phyloP scores from a whole-genome alignment of 495 filamentous ascomycete genomes.

The Jackrogersella minutella region DNA sequence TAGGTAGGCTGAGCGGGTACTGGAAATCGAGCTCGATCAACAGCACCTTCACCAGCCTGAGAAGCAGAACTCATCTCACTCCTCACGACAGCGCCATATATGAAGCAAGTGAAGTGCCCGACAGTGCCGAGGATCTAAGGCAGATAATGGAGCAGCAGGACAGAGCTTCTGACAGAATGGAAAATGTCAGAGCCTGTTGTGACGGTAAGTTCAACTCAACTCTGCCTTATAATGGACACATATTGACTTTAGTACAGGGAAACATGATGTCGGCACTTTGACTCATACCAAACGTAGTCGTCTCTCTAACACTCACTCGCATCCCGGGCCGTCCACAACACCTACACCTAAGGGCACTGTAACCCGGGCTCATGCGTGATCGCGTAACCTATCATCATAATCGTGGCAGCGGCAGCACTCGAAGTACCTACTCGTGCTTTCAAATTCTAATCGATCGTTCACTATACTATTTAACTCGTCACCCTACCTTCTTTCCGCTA shows the following conservation, averaged over 20 bases:
- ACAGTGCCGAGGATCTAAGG: constrained; percentile 82
- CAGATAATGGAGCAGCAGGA: constrained; percentile 79
- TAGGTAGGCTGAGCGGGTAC: constrained; percentile 56
- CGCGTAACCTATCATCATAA: constrained; percentile 28
- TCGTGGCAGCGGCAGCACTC: background rate
- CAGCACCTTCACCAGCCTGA: constrained; percentile 49
- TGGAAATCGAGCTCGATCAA: constrained; percentile 55
- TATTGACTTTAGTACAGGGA: constrained; percentile 62
- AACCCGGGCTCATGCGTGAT: constrained; percentile 44
- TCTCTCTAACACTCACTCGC: constrained; percentile 38
- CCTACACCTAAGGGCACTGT: constrained; percentile 47
- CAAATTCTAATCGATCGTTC: constrained; percentile 50
- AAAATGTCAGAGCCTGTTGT: constrained; percentile 96
- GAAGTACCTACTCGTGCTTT: constrained; percentile 26
- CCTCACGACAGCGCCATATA: constrained; percentile 66
- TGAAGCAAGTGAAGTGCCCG: constrained; percentile 72
- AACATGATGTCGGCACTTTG: constrained; percentile 73
- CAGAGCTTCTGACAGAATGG: constrained; percentile 75
- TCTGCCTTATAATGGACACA: background rate
- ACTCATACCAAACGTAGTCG: constrained; percentile 54
- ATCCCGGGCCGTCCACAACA: constrained; percentile 49
- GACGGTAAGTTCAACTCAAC: constrained; percentile 73
- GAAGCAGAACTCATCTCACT: constrained; percentile 53
- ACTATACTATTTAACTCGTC: constrained; percentile 39
- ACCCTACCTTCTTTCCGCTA: constrained; percentile 22